Evolutionary conservation across 2,329 filamentous ascomycete species (phyloP), one percentile per base, ranked within the genome.

Genomic region (Tolypocladium paradoxum): DNA sequence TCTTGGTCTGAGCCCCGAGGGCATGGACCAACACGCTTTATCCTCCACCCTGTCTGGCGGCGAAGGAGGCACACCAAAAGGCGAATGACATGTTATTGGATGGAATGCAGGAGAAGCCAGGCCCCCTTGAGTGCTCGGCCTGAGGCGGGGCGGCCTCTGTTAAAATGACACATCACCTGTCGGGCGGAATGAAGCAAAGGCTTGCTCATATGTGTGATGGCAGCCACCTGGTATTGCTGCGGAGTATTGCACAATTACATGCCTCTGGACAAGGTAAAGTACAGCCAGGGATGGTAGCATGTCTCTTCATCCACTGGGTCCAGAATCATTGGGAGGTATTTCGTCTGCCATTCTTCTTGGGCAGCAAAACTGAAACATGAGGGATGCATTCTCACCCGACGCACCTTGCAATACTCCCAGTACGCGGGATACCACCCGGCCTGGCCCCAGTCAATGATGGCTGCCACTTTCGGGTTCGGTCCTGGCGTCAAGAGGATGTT

Each of bases 401-500:
- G 60, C 27, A 57, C 57, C 56, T 67, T 68, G 36, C 58, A 64
- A 52, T 60, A 64, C 55, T 68, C 66, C 65, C 65, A 68, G 50
- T 68, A 67, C 24, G 55, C 58, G 6, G 66, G 65, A 56, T 66
- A 68, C 63, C 64, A 68, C 2, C 65, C 66, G 14, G 65, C 57
- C 48, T 64, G 61, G 24, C 57, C 59, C 61, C 63, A 67, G 27
- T 68, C 64, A n/a, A 66, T 54, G 12, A 67, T 57, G 0, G 53
- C 60, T 8, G 55, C 51, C 6, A 64, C 55, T 18, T 20, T 60
- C 16, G 60, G 59, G 12, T 57, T 52, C 1, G 57, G 36, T 1
- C 54, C 57, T 2, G 29, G 33, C 1, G 62, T 60, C 3, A 65
- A 9, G 0, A 66, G 48, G 27, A 65, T 63, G 36, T 66, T 65